Percentiles rank a stretch among this genome's conserved stretches.
Conservation (phyloP, 2,329 filamentous ascomycete species). For the Iodosphaeria phyllophila region DNA sequence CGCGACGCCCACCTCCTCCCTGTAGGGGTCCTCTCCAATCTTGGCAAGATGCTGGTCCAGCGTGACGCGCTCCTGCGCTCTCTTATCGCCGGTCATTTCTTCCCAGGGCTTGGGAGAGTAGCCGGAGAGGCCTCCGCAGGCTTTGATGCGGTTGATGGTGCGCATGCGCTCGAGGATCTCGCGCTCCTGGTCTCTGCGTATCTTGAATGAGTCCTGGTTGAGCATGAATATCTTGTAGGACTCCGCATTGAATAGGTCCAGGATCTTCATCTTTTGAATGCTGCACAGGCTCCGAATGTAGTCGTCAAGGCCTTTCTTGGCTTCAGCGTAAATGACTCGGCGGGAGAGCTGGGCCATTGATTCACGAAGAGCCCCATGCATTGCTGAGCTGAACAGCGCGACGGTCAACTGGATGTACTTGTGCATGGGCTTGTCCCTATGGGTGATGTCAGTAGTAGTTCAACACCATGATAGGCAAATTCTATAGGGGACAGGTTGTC, state of each 20-base stretch:
- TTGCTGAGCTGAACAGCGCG: constrained; percentile 23
- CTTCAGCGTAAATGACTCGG: constrained; percentile 29
- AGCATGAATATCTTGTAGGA: constrained; percentile 36
- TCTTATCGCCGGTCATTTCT: constrained; percentile 28
- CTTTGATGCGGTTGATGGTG: constrained; percentile 27
- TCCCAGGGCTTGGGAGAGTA: constrained; percentile 10
- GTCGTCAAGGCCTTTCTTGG: constrained; percentile 19
- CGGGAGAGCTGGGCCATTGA: constrained; percentile 28
- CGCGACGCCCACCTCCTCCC: constrained; percentile 40
- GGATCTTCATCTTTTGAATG: constrained; percentile 18
- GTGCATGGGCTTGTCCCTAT: constrained; percentile 30
- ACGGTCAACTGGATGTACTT: constrained; percentile 28
- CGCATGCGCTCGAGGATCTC: constrained; percentile 26
- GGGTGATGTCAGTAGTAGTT: too few species aligned
- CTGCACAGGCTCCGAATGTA: constrained; percentile 23
- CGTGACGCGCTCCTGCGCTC: constrained; percentile 20
- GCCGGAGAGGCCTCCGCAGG: constrained; percentile 18
- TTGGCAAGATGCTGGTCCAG: constrained; percentile 23
- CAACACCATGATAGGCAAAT: too few species aligned
- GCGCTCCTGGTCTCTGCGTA: constrained; percentile 26
- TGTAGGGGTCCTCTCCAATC: constrained; percentile 38
- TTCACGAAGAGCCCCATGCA: constrained; percentile 25
- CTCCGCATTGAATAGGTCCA: constrained; percentile 32
- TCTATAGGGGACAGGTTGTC: too few species aligned
- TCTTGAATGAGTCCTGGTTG: constrained; percentile 26